Evolutionary conservation across 192 early-diverging fungal genomes (phyloP).

Genomic region (Backusella westeae): DNA sequence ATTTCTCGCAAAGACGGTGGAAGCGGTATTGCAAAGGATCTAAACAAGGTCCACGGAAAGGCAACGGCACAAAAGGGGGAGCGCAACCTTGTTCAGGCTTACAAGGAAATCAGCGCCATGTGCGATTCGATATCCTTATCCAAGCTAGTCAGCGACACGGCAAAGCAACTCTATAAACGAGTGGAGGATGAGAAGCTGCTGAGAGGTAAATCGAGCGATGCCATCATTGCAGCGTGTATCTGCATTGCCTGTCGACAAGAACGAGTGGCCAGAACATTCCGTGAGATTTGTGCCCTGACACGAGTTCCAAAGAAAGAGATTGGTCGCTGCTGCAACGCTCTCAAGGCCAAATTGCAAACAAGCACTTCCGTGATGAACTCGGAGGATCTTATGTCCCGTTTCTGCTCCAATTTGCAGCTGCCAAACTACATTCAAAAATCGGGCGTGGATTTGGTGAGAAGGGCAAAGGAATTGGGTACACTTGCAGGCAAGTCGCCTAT

Average conservation of each 20-base stretch:
- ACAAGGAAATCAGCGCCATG: conserved; percentile 76
- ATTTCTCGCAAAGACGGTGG: conserved; percentile 80
- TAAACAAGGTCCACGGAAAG: conserved; percentile 73
- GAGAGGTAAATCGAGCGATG: conserved; percentile 78
- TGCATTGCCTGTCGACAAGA: conserved; percentile 91
- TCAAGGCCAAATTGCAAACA: conserved; percentile 58
- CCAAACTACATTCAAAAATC: conserved; percentile 65
- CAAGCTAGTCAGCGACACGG: conserved; percentile 68
- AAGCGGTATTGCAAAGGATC: conserved; percentile 62
- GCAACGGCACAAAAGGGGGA: conserved; percentile 72
- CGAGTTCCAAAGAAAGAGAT: conserved; percentile 94
- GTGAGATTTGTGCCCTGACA: conserved; percentile 90
- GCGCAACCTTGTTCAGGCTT: conserved; percentile 71
- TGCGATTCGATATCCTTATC: conserved; percentile 80
- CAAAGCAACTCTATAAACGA: conserved; percentile 84
- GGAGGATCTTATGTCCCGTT: conserved; percentile 76
- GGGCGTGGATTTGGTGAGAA: conserved; percentile 68
- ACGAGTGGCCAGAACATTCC: conserved; percentile 84
- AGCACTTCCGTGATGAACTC: conserved; percentile 64
- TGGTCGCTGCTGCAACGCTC: conserved; percentile 76
- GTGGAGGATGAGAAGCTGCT: conserved; percentile 83
- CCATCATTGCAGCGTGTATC: conserved; percentile 90
- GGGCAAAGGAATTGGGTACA: conserved; percentile 74
- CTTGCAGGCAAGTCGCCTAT: conserved; percentile 91
- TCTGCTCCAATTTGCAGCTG: conserved; percentile 78